Conservation (phyloP, 768 basidiomycete genomes). For the Phlebiopsis flavidoalba region DNA sequence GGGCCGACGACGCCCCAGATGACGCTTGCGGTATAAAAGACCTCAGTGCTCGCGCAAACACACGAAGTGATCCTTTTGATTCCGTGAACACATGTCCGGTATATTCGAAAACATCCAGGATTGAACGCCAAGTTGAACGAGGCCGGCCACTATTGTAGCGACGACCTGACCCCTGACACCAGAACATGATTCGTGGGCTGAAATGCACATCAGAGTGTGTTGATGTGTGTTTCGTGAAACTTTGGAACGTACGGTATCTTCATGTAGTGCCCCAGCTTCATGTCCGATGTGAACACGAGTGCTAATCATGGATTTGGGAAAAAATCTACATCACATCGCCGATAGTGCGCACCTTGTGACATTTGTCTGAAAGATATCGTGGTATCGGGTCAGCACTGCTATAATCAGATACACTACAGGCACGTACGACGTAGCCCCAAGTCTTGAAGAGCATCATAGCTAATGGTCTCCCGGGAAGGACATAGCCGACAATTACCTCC, state of each 20-base stretch:
- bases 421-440: constrained; percentile 54
- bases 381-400: neutral
- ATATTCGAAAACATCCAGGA: constrained; percentile 65
- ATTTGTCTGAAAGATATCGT: neutral
- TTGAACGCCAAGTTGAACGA: constrained; percentile 63
- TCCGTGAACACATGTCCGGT: constrained; percentile 46
- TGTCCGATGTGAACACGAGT: constrained; percentile 65
- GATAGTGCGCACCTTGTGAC: constrained; percentile 7
- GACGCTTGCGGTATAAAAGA: constrained; percentile 48
- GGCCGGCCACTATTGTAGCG: constrained; percentile 52
- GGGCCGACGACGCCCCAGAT: constrained; percentile 45
- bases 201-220: neutral
- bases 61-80: constrained; percentile 60
- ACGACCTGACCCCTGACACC: constrained; percentile 65
- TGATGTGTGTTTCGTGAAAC: constrained; percentile 38
- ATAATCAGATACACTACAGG: neutral
- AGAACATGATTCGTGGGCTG: constrained; percentile 31
- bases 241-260: constrained; percentile 40
- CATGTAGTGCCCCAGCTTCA: constrained; percentile 76
- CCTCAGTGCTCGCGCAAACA: constrained; percentile 63
- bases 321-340: neutral
- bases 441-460: constrained; percentile 79
- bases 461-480: constrained; percentile 69
- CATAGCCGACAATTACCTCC: constrained; percentile 72
- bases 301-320: constrained; percentile 30